Conservation (phyloP, 345 rosid species). For the Schrenkiella parvula region DNA sequence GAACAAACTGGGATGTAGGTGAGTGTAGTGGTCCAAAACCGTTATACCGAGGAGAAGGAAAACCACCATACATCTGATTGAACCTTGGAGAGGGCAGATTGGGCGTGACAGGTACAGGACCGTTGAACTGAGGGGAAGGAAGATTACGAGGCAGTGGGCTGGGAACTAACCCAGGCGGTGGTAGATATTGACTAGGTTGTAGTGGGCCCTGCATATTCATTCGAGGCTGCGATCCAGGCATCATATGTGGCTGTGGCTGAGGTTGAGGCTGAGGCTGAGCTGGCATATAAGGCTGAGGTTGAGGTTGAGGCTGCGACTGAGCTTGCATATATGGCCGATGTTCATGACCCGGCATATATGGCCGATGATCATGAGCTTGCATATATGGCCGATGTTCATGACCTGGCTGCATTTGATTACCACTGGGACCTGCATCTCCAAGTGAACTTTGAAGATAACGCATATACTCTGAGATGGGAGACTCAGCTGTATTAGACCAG, state of each 20-base stretch:
- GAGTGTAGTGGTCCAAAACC: conserved; percentile 64
- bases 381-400: conserved; percentile 2
- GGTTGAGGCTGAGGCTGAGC: background rate
- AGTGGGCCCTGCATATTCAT: conserved; percentile 30
- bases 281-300: background rate
- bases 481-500: conserved; percentile 61
- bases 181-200: conserved; percentile 39
- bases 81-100: conserved; percentile 48
- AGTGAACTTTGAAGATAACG: conserved; percentile 73
- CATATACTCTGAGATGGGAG: conserved; percentile 80
- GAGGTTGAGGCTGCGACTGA: background rate
- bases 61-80: conserved; percentile 41
- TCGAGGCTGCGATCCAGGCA: conserved; percentile 16
- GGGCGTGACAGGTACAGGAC: conserved; percentile 47
- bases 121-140: conserved; percentile 54
- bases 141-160: conserved; percentile 36
- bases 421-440: conserved; percentile 43
- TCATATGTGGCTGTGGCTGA: conserved; percentile 29
- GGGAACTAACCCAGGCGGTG: conserved; percentile 28
- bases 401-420: conserved; percentile 40
- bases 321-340: background rate
- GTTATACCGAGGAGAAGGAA: conserved; percentile 56
- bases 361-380: background rate
- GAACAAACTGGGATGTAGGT: conserved; percentile 76
- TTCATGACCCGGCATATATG: background rate